Base-by-base conservation (phyloP, 805 yeast species). In the Alloascoidea hylecoeti region DNA sequence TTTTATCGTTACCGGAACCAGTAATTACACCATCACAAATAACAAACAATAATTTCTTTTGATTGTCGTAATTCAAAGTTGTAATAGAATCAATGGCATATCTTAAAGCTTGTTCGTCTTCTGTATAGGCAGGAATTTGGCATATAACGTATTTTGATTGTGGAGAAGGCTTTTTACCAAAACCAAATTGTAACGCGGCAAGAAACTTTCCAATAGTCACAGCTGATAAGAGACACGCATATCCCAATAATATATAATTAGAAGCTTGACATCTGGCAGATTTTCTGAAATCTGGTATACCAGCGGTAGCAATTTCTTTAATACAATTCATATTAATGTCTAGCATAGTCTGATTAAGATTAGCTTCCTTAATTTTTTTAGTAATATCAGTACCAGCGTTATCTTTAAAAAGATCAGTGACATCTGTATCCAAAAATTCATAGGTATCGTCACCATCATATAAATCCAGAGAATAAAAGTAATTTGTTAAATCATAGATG, bases 21-120 rank as follows among this genome's bases (percentile, higher is more conserved):
- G 68, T 67, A 48, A 73, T 66, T 47, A 71, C 48, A 50, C 80
- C 80, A 48, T 73, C 80, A 55, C 78, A 73, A 18, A 73, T 56
- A 33, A 73, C 58, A 14, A 72, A 55, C 41, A 73, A 53, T 44
- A 74, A 58, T 47, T 74, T 72, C 45, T 74, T 69, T 18, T 70
- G 60, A 50, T 72, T 70, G 35, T 76, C 77, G 47, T 66, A 73
- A 41, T 68, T 66, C 38, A 75, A 57, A 28, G 70, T 62, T 14
- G 77, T 71, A 23, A 73, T 47, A 3, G 79, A 73, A 52, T 74
- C 79, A 45, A 73, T 56, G 0, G 78, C 73, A 4, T 69, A 58
- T 27, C 79, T 61, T 39, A 73, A 48, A 34, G 70, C 74, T 13
- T 58, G 68, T 48, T 66, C 75, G 44, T 66, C 71, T 51, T 73